Percentiles rank a stretch among this genome's conserved stretches.
These are phyloP conservation scores for Peterozyma toletana DNA, from an alignment of 805 yeast genomes.

Conservation along the genomic window DNA sequence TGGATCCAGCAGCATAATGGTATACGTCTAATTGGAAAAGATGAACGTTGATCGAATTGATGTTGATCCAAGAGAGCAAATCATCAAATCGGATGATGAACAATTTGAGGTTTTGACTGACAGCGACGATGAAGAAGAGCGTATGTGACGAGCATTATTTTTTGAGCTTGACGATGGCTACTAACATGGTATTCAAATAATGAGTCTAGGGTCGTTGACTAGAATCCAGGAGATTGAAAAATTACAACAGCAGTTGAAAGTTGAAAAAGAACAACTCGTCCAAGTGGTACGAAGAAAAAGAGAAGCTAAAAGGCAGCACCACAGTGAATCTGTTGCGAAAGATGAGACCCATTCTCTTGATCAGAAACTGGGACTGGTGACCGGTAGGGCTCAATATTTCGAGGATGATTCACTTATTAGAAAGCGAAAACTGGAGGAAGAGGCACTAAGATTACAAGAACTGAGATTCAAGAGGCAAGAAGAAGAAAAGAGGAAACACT, in stretches of 20 bases:
- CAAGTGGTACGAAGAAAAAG: neutral
- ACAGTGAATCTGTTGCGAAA: neutral
- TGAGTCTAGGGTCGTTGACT: neutral
- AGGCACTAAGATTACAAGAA: too few relatives aligned
- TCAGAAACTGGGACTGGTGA: neutral
- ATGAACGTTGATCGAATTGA: slow-evolving; percentile 6
- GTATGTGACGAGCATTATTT: neutral
- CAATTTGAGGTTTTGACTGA: slow-evolving; percentile 4
- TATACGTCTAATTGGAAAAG: neutral
- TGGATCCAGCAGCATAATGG: too few relatives aligned
- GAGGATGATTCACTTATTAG: too few relatives aligned
- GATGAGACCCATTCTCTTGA: neutral
- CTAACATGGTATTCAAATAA: neutral
- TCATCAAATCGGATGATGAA: neutral
- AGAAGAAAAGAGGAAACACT: neutral
- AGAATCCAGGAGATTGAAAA: neutral
- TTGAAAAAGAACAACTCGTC: neutral
- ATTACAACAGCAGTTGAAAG: neutral
- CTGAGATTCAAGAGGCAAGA: neutral
- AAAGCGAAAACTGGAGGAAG: too few relatives aligned
- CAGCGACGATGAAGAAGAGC: slow-evolving; percentile 5
- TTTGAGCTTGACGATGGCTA: too few relatives aligned
- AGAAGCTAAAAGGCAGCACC: neutral
- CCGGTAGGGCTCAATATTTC: too few relatives aligned
- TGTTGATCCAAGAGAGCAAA: slow-evolving; percentile 7